Conservation (phyloP, 2,329 filamentous ascomycete species). For the Fusarium metavorans region DNA sequence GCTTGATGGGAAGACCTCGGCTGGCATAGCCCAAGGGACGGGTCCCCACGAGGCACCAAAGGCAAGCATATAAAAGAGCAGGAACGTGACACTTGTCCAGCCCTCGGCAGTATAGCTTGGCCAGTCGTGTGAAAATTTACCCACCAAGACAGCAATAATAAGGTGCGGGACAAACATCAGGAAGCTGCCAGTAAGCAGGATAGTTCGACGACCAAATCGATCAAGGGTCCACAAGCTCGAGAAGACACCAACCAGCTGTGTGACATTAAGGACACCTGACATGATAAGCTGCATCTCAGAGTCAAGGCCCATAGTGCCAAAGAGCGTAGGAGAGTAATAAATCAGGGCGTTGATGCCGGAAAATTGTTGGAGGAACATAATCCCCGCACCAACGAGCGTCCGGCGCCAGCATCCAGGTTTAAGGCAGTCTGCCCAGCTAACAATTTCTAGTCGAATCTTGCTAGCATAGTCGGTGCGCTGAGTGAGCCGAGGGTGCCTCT, state of each 20-base stretch:
- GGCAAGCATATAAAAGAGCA: constrained; percentile 66
- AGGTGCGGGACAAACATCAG: constrained; percentile 45
- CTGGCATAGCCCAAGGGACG: constrained; percentile 60
- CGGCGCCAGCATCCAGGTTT: neutral
- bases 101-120: constrained; percentile 39
- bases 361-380: constrained; percentile 4
- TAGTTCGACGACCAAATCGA: constrained; percentile 42
- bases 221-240: constrained; percentile 59
- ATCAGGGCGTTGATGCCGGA: constrained; percentile 58
- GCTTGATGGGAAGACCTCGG: constrained; percentile 72
- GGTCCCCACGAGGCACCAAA: constrained; percentile 72
- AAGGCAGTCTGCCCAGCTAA: constrained; percentile 58
- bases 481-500: neutral
- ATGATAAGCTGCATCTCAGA: constrained; percentile 48
- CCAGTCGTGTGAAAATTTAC: constrained; percentile 41
- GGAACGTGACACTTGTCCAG: constrained; percentile 47
- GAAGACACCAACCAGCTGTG: constrained; percentile 51
- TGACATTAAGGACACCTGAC: constrained; percentile 48
- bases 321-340: constrained; percentile 71
- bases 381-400: neutral
- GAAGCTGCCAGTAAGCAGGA: constrained; percentile 42
- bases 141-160: constrained; percentile 44
- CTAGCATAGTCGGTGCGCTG: constrained; percentile 17
- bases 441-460: constrained; percentile 60
- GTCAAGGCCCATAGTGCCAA: constrained; percentile 63